These are phyloP conservation scores for Penicillium atrosanguineum DNA, from an alignment of 495 filamentous ascomycete genomes.

Conservation along the genomic window DNA sequence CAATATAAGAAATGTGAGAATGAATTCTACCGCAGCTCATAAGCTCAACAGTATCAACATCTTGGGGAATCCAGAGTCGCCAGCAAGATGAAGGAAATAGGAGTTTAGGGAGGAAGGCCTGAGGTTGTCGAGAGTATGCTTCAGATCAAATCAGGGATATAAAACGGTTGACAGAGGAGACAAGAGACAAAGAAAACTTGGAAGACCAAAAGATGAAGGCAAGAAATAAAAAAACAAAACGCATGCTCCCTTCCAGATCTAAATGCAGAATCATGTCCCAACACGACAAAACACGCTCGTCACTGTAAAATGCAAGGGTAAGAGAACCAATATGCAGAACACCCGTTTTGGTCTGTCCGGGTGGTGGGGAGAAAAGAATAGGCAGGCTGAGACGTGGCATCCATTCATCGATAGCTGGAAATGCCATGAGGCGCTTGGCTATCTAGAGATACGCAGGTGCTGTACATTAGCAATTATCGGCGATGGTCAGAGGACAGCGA, in stretches of 20 bases:
- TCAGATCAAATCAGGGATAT: constrained; percentile 34
- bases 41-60: constrained; percentile 10
- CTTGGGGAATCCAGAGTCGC: constrained; percentile 4
- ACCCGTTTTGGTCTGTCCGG: constrained; percentile 12
- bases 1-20: neutral
- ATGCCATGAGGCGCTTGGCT: neutral
- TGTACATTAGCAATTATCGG: neutral
- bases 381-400: neutral
- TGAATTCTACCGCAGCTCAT: constrained; percentile 10
- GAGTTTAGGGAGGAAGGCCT: neutral
- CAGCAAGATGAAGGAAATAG: constrained; percentile 17
- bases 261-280: constrained; percentile 39
- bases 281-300: constrained; percentile 38
- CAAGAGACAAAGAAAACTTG: constrained; percentile 8
- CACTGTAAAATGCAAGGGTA: constrained; percentile 41
- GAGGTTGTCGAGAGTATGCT: constrained; percentile 27
- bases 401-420: neutral
- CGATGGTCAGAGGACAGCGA: neutral
- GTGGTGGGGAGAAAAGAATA: neutral
- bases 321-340: constrained; percentile 21
- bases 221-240: constrained; percentile 26
- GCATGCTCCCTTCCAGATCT: constrained; percentile 40
- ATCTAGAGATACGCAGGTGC: neutral
- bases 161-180: constrained; percentile 21
- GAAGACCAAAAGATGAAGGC: constrained; percentile 14